Base-by-base conservation (phyloP, 2,329 filamentous ascomycete species). In the Pseudogymnoascus sp. region DNA sequence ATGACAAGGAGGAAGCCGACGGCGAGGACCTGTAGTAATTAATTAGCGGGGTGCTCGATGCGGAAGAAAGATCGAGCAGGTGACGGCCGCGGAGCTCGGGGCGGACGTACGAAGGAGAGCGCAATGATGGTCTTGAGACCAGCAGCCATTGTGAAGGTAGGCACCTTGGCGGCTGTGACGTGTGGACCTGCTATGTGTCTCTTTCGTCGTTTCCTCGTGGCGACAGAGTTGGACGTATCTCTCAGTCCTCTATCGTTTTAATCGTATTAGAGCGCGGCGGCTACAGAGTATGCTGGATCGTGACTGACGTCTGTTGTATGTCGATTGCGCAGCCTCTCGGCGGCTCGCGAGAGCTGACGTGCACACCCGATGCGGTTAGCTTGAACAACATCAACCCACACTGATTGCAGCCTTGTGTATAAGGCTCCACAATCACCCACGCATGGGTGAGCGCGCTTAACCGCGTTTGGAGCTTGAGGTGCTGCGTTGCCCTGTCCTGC, bases 1-100 rank as follows among this genome's bases (percentile, higher is more conserved):
- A 99, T 99, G 71, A 98, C 95, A 71, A 99, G 92, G 73, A 99
- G 90, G 81, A 99, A 99, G 72, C 95, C 95, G 73, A 99, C 95
- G 71, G 95, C 95, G 69, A 99, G 92, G 76, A 99, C 83, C 88
- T 90, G 68, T 10, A 10, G 6, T 14, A n/a, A 10, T 61, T 37
- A 36, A 43, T 70, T 62, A 71, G 67, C 41, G 14, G 6, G 5
- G 23, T 4, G 7, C 5, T 45, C 11, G 28, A 16, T 4, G 36
- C 13, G 11, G 19, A 16, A 6, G 10, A 14, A n/a, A 41, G 23
- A 19, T 41, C 4, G 7, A 11, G 36, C 5, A n/a, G 34, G 45
- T 45, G n/a, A 64, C 63, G 54, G 57, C 6, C 28, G 25, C 8
- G 11, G 36, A 54, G 39, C 4, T 13, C 31, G 16, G 45, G 48